These are phyloP conservation scores for Fusarium equiseti DNA, from an alignment of 2,329 filamentous ascomycete species.

Conservation along the genomic window DNA sequence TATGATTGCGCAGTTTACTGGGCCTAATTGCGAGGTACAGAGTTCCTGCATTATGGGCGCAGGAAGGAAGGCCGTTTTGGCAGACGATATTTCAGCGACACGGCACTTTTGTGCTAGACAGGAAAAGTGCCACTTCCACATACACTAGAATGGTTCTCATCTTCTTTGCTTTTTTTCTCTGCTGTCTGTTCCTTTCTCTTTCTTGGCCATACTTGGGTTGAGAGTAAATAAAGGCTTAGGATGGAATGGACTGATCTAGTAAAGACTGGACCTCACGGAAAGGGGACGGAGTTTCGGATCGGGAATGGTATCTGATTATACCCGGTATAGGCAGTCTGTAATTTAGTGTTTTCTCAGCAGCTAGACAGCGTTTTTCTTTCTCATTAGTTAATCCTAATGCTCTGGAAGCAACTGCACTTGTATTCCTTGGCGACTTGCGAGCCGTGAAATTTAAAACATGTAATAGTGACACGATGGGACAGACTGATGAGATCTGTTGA, in stretches of 20 bases:
- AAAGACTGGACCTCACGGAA: conserved; percentile 39
- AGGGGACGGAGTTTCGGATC: conserved; percentile 43
- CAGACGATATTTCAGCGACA: conserved; percentile 19
- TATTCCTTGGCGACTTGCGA: neutral
- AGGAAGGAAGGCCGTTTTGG: conserved; percentile 19
- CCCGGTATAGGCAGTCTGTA: conserved; percentile 43
- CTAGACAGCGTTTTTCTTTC: conserved; percentile 14
- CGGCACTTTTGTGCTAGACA: conserved; percentile 20
- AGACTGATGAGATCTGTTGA: neutral
- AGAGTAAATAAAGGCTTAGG: neutral
- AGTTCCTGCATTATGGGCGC: conserved; percentile 9
- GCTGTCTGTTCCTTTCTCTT: conserved; percentile 8
- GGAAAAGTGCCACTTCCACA: conserved; percentile 15
- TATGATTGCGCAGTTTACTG: neutral
- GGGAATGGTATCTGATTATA: conserved; percentile 45
- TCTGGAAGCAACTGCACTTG: conserved; percentile 16
- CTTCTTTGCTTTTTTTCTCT: conserved; percentile 19
- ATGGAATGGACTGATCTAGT: conserved; percentile 31
- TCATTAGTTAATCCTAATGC: conserved; percentile 5
- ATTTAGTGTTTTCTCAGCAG: conserved; percentile 29
- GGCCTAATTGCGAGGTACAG: neutral
- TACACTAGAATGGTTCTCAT: conserved; percentile 37
- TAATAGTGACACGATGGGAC: neutral
- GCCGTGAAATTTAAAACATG: neutral
- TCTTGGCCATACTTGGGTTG: conserved; percentile 22